These are phyloP conservation scores for Blepharisma japonicum DNA, from an alignment of 73 alveolate species.

Conservation along the genomic window DNA sequence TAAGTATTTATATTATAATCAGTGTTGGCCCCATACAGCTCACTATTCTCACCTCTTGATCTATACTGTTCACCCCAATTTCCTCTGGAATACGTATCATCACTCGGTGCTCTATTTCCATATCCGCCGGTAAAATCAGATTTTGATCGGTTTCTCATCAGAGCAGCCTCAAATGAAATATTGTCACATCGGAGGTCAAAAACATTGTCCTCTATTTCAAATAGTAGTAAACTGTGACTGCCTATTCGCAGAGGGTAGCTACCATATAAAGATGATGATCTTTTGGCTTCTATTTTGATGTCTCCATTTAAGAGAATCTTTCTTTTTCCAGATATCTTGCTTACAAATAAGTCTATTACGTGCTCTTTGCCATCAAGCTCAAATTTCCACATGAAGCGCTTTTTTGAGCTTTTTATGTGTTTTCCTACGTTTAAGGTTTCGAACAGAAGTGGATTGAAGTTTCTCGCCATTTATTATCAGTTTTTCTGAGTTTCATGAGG, in stretches of 20 bases:
- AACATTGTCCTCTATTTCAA: slow-evolving; percentile 1
- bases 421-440: slow-evolving; percentile 30
- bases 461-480: slow-evolving; percentile 8
- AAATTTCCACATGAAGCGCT: slow-evolving; percentile 73
- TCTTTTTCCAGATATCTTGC: slow-evolving; percentile 73
- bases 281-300: slow-evolving; percentile 39
- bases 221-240: slow-evolving; percentile 5
- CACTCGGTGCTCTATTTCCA: too few relatives aligned
- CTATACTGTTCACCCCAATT: too few relatives aligned
- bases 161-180: slow-evolving; percentile 2
- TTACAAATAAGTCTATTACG: slow-evolving; percentile 63
- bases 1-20: too few relatives aligned
- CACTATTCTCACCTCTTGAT: too few relatives aligned
- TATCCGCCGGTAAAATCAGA: too few relatives aligned
- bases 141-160: not conserved
- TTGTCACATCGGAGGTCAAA: not conserved
- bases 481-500: not conserved
- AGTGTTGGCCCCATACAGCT: too few relatives aligned
- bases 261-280: slow-evolving; percentile 16
- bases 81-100: too few relatives aligned
- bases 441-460: slow-evolving; percentile 19
- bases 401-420: slow-evolving; percentile 45
- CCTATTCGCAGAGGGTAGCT: slow-evolving; percentile 22
- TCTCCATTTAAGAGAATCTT: slow-evolving; percentile 71
- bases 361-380: slow-evolving; percentile 70